Evolutionary conservation across 257 asterid species (phyloP), one percentile per base, ranked within the genome.

Genomic region (Nicotiana attenuata): DNA sequence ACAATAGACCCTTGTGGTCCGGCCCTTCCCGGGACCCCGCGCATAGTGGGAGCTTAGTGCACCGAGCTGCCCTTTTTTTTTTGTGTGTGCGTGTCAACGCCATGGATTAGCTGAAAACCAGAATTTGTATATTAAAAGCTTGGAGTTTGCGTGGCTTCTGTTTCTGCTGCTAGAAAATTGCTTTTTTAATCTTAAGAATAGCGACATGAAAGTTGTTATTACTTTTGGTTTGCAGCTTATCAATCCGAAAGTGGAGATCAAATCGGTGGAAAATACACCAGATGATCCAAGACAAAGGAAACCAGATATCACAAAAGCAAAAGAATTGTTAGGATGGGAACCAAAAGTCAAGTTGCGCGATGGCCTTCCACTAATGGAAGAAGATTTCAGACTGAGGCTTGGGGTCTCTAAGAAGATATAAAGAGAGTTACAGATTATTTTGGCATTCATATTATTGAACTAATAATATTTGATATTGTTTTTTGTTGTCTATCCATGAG

Each of bases 201-300:
- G 14, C 57, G 13, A 69, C 78, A 22, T 45, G 31, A n/a, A 68
- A 2, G 56, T 38, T 20, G 15, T 22, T 10, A 47, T 50, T 26
- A 5, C 22, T 13, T 45, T 24, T 24, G 33, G 17, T 59, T 75
- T 89, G 78, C 78, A 94, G 99, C 87, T 93, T 90, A 95, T 95
- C 77, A 92, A 90, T 78, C 98, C 99, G 3, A 83, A 88, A 1
- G 96, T 95, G 88, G 78, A 90, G 55, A 92, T 95, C 65, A 84
- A 90, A 29, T 90, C 84, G 0, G 98, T 95, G 87, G 98, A 95
- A 88, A 95, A 95, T 87, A 95, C 99, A 0, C 99, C 99, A 9
- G 99, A 95, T 19, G 99, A 95, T 84, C 98, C 99, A 60, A 92
- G 97, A 8, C 99, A 93, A 78, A 88, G 99, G 81, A 95, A 95